phyloP scores from a whole-genome alignment of 257 asterid species.

The Mentha longifolia region DNA sequence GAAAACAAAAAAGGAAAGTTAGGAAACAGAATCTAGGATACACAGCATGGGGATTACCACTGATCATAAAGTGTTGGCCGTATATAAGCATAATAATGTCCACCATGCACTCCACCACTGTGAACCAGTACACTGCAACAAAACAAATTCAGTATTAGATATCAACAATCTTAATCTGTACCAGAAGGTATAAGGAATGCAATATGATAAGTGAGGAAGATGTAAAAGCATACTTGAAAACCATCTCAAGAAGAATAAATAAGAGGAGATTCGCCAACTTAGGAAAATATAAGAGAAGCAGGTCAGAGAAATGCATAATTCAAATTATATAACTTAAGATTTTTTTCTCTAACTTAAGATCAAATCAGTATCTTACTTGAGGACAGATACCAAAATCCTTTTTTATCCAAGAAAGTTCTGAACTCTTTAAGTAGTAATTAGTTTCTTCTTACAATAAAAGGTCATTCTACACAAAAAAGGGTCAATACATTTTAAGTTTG shows the following conservation, averaged over 20 bases:
- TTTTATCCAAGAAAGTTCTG: not conserved
- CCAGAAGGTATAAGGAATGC: constrained; percentile 5
- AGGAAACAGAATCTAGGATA: constrained; percentile 23
- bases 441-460: not conserved
- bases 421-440: constrained; percentile 14
- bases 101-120: constrained; percentile 70
- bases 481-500: constrained; percentile 15
- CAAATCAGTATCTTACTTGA: constrained; percentile 11
- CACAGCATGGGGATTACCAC: constrained; percentile 42
- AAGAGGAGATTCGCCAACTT: constrained; percentile 21
- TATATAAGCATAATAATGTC: constrained; percentile 63
- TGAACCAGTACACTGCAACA: constrained; percentile 60
- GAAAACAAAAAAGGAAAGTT: no score
- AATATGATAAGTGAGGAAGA: constrained; percentile 13
- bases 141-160: constrained; percentile 27
- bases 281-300: constrained; percentile 5
- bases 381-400: not conserved
- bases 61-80: constrained; percentile 64
- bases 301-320: constrained; percentile 15
- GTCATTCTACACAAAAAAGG: not conserved
- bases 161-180: not conserved
- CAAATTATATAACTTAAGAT: no score
- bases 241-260: constrained; percentile 8
- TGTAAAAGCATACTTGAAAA: constrained; percentile 21
- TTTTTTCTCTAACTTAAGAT: no score